Evolutionary conservation across 2,329 filamentous ascomycete species (phyloP).

Genomic region (Ceratocystis destructans): DNA sequence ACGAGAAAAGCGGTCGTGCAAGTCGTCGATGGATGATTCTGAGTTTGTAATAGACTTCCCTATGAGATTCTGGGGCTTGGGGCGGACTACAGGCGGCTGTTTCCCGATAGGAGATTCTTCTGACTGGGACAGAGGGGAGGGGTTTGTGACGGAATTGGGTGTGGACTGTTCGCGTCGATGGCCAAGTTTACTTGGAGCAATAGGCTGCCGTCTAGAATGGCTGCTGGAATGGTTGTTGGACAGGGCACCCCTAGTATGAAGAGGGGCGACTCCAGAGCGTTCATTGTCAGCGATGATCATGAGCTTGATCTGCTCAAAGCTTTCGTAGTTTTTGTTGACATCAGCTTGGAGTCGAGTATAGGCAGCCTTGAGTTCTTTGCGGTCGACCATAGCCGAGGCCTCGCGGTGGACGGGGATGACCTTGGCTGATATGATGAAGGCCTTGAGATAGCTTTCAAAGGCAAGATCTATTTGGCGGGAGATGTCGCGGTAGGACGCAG

Average conservation of each 20-base stretch:
- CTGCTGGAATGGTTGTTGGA: conserved; percentile 1
- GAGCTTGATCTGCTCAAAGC: conserved; percentile 45
- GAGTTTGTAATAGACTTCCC: conserved; percentile 26
- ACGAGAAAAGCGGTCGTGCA: conserved; percentile 44
- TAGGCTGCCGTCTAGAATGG: background rate
- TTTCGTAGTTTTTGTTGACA: conserved; percentile 34
- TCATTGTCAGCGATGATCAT: conserved; percentile 51
- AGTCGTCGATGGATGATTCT: conserved; percentile 30
- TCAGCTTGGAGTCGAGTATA: conserved; percentile 39
- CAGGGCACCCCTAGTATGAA: conserved; percentile 3
- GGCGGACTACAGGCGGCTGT: conserved; percentile 8
- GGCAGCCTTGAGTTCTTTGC: conserved; percentile 33
- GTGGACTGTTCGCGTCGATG: conserved; percentile 14
- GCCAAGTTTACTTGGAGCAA: background rate
- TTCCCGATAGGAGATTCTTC: background rate
- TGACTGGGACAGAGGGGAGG: conserved; percentile 13
- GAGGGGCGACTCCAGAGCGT: conserved; percentile 43
- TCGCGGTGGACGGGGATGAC: conserved; percentile 64
- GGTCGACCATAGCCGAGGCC: conserved; percentile 50
- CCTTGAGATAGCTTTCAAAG: conserved; percentile 70
- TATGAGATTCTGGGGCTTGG: conserved; percentile 7
- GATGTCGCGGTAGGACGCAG: conserved; percentile 49
- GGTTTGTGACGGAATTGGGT: conserved; percentile 1
- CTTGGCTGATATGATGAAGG: conserved; percentile 64
- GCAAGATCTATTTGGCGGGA: conserved; percentile 53